Base-by-base conservation (phyloP, 2,329 filamentous ascomycete genomes). In the Alternaria tenuissima region DNA sequence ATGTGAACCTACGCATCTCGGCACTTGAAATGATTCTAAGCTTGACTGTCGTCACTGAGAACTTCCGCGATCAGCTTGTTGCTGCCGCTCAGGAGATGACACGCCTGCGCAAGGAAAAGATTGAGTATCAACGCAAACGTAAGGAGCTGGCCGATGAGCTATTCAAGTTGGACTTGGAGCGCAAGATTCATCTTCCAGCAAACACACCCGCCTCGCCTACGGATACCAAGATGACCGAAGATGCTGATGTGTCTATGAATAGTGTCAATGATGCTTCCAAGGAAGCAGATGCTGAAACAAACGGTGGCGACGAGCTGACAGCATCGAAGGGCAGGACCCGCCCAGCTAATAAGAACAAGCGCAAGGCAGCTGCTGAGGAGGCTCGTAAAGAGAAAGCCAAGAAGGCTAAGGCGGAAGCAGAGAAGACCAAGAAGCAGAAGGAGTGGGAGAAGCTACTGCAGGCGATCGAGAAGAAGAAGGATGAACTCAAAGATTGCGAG, bases 1-100 rank as follows among this genome's bases (percentile, higher is more conserved):
- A 97, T 75, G 84, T 97, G 68, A 97, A 98, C 74, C 82, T 90
- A 53, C 91, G 94, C 14, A 87, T 94, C 39, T 86, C 89, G 65
- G 91, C 90, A 22, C 84, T 99, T 46, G 91, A 97, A 75, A 90
- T 96, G 36, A 87, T 97, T 57, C 93, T 92, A 76, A 89, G 94
- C 83, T 83, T 98, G 62, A 94, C 92, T 2, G 85, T 94, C 57
- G 90, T 93, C 72, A 97, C 95, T 0, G 94, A 93, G 75, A 89
- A 91, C 2, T 87, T 98, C 67, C 89, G 94, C 54, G 89, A 88
- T 16, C 96, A 96, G 75, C 91, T 99, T 84, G 93, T 97, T 68
- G 90, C 94, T 64, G 96, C 94, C 80, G 93, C 91, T 65, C 92
- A 94, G 73, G 91, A 93, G 55, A 97, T 98, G 94, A 99, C 95